Evolutionary conservation across 306 rosid genomes (phyloP), one percentile per base, ranked within the genome.

Genomic region (Hippophae rhamnoides): DNA sequence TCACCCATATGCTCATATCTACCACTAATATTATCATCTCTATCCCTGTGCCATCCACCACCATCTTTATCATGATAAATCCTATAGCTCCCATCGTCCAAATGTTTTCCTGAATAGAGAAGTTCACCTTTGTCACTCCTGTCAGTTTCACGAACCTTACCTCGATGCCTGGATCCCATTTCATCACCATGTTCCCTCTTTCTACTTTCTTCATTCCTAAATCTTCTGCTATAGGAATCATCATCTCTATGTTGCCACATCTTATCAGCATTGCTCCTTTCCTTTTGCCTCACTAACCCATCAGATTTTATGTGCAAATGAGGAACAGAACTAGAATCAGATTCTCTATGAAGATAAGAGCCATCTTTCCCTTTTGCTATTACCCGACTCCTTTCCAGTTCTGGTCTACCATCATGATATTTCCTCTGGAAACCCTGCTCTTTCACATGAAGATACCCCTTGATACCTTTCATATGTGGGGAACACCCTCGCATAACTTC

Each of bases 401-500:
- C 97, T 64, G 74, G 89, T 74, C 74, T 85, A 63, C 84, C 89
- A 43, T 78, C 85, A 27, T 61, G 80, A 70, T 63, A 78, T 76
- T 72, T 86, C 76, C 85, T 78, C 63, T 71, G 75, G 65, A 78
- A 69, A 31, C 78, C 81, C 26, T 72, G 84, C 64, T 93, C 90
- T 61, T 62, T 84, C 60, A 84, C 95, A 78, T 88, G 86, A 10
- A 57, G 47, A 63, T 78, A 72, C 66, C 75, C 81, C 74, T 81
- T 82, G 53, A 68, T 56, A 63, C 78, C 73, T 58, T 69, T 81
- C 53, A 47, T 57, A 51, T 61, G 80, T 43, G 74, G 62, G 66
- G 99, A 80, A 77, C 67, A 82, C 66, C 84, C 83, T 77, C 86
- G 99, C 69, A 86, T 52, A 57, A 88, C 97, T 82, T 93, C 99